phyloP scores from a whole-genome alignment of 306 rosid species.

The Begonia fuchsioides region DNA sequence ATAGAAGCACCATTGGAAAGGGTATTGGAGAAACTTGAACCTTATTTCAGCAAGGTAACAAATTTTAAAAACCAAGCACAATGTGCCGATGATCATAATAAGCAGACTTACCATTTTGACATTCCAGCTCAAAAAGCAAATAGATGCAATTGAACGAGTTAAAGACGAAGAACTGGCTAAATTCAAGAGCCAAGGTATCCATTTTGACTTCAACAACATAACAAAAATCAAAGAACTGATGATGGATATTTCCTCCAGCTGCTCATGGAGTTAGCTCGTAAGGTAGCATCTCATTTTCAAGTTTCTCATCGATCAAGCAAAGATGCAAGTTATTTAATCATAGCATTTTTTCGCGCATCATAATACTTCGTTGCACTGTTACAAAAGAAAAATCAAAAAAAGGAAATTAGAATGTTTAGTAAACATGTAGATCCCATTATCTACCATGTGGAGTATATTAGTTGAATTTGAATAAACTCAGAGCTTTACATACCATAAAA shows the following conservation, averaged over 20 bases:
- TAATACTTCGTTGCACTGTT: no score
- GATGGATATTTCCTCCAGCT: neutral
- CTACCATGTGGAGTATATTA: no score
- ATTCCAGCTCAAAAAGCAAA: neutral
- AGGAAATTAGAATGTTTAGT: no score
- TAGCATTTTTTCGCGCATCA: no score
- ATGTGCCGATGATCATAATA: neutral
- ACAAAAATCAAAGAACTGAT: neutral
- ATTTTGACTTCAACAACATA: neutral
- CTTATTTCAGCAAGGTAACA: neutral
- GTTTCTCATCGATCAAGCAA: neutral
- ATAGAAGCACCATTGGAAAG: neutral
- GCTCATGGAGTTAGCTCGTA: neutral
- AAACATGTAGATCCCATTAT: no score
- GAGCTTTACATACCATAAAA: no score
- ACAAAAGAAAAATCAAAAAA: no score
- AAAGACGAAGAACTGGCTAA: neutral
- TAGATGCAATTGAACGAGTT: neutral
- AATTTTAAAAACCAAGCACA: neutral
- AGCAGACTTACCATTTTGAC: neutral
- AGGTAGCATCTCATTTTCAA: neutral
- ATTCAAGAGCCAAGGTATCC: neutral
- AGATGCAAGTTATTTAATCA: no score
- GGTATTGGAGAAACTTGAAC: neutral
- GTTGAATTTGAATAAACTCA: no score